phyloP scores from a whole-genome alignment of 306 rosid genomes.

The Hylodesmum podocarpum region DNA sequence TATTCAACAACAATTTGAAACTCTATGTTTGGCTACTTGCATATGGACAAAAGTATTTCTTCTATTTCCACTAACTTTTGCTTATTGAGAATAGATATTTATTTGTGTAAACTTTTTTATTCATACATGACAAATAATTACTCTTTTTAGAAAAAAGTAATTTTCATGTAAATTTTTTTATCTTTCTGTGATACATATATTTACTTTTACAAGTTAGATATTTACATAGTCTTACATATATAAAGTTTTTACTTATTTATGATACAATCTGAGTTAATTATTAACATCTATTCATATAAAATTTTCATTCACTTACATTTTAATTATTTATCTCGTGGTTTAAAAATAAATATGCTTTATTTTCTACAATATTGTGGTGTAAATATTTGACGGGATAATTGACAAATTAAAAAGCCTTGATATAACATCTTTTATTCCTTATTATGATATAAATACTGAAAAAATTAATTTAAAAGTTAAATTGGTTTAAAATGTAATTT shows the following conservation, averaged over 20 bases:
- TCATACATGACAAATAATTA: neutral
- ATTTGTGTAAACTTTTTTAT: neutral
- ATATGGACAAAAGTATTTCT: neutral
- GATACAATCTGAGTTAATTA: neutral
- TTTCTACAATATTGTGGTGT: neutral
- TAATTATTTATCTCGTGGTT: neutral
- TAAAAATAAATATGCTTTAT: neutral
- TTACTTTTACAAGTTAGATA: too few relatives aligned
- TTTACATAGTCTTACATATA: neutral
- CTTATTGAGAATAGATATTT: neutral
- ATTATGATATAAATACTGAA: neutral
- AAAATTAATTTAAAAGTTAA: neutral
- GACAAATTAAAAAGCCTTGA: neutral
- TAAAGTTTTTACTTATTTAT: neutral
- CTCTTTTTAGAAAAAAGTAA: neutral
- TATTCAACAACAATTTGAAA: neutral
- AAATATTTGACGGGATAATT: neutral
- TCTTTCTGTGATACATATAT: neutral
- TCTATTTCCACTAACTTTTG: neutral
- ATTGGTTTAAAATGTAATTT: neutral
- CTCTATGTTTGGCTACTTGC: neutral
- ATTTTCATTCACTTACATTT: neutral
- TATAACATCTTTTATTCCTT: neutral
- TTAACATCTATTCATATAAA: neutral
- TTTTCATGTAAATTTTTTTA: neutral